phyloP scores from a whole-genome alignment of 805 yeast genomes.

The Yarrowia phangngaensis region DNA sequence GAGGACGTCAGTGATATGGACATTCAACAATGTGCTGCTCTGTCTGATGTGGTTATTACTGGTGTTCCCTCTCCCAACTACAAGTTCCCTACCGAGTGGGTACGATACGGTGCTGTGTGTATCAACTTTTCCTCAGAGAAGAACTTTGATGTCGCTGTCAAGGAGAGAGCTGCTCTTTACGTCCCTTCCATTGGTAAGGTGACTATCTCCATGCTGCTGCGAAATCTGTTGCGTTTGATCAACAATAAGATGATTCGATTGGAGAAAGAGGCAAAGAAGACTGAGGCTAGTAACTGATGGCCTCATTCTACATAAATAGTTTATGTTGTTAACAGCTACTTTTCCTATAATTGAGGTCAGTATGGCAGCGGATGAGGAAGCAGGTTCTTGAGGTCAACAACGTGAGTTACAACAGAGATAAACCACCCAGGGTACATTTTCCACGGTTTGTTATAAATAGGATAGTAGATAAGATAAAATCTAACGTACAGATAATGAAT shows the following conservation, averaged over 20 bases:
- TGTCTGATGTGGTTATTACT: conserved; percentile 91
- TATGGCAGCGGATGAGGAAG: no score
- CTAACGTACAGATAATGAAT: no score
- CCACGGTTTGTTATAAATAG: neutral
- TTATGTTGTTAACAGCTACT: no score
- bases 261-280: conserved; percentile 23
- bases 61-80: conserved; percentile 86
- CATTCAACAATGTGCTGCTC: conserved; percentile 36
- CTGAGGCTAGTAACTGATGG: conserved; percentile 3
- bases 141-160: conserved; percentile 76
- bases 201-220: conserved; percentile 87
- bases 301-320: no score
- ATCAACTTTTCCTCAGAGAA: conserved; percentile 85
- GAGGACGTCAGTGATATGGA: conserved; percentile 45
- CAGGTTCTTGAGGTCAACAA: no score
- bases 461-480: neutral
- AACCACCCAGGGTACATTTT: neutral
- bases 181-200: conserved; percentile 97
- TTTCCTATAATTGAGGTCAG: no score
- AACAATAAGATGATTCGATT: conserved; percentile 50
- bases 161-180: conserved; percentile 80
- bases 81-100: conserved; percentile 77
- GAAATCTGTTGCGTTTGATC: conserved; percentile 79
- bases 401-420: neutral
- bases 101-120: conserved; percentile 84